Conservation (phyloP, 805 yeast genomes). For the Starmerella kuoi region DNA sequence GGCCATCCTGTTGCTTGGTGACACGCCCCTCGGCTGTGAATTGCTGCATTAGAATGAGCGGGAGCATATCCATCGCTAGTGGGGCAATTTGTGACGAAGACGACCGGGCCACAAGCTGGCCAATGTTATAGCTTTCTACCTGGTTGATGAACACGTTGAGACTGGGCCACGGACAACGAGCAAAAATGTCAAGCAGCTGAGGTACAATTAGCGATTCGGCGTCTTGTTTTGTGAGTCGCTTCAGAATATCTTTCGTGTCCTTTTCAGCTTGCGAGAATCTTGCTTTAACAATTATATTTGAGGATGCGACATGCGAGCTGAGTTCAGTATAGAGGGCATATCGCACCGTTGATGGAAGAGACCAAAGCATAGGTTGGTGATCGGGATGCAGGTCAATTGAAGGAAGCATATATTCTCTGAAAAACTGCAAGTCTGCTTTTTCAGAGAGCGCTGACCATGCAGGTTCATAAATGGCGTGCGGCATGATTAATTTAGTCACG, state of each 20-base stretch:
- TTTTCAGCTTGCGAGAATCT: conserved; percentile 13
- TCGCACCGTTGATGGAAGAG: conserved; percentile 1
- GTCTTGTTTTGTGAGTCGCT: conserved; percentile 15
- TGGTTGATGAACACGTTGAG: conserved; percentile 16
- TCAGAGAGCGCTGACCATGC: conserved; percentile 4
- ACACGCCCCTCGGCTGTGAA: conserved; percentile 14
- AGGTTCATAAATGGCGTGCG: conserved; percentile 7
- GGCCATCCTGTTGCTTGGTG: conserved; percentile 16
- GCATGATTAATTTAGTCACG: neutral
- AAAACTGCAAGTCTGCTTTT: conserved; percentile 1
- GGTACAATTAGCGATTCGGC: conserved; percentile 15
- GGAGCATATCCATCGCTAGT: conserved; percentile 19
- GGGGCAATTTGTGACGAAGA: conserved; percentile 4
- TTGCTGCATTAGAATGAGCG: conserved; percentile 17
- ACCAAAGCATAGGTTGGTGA: conserved; percentile 1
- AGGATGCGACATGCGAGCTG: conserved; percentile 5
- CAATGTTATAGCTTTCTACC: conserved; percentile 21
- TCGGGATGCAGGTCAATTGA: conserved; percentile 12
- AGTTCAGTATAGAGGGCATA: conserved; percentile 15
- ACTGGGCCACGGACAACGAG: conserved; percentile 17
- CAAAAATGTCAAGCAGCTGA: conserved; percentile 11
- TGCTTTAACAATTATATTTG: conserved; percentile 13
- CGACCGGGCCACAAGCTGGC: conserved; percentile 14
- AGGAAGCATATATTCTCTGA: conserved; percentile 16
- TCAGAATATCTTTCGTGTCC: conserved; percentile 17